Evolutionary conservation across 768 basidiomycete species (phyloP), one percentile per base, ranked within the genome.

Genomic region (Paxillus involutus): DNA sequence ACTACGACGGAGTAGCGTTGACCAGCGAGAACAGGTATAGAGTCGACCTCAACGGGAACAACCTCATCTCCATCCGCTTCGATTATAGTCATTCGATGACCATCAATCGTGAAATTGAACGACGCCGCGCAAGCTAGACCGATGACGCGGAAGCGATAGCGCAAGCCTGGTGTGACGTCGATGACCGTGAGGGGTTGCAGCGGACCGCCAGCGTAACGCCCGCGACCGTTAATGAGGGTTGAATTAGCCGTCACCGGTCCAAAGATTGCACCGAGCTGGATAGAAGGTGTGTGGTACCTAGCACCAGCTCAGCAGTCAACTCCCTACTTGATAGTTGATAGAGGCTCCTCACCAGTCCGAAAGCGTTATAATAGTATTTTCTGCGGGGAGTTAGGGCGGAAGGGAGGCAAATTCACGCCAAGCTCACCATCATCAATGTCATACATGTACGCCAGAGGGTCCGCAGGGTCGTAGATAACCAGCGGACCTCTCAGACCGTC

Each of bases 121-220:
- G 12, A 45, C 24, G 69, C 63, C 69, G 71, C 64, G 61, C 85
- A 85, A 19, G 82, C 79, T 10, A 77, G 73, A 11, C 73, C 69
- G 30, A 85, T 56, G 2, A 86, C 36, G 4, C 84, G 77, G 68
- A 85, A 79, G 14, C 84, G 77, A 58, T 84, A 85, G 4, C 80
- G 72, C 43, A 63, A 65, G 12, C 74, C 73, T 0, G 47, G 54
- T 4, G 61, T 43, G n/a, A 85, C 80, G 32, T 71, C 69, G 53
- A 85, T 66, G 4, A 83, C 73, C 0, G 82, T 59, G 24, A 83
- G 69, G 3, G 70, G 59, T 3, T 68, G 59, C 2, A 54, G 19
- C 8, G 80, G 76, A 4, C 80, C 80, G 8, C 70, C 75, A 8
- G 56, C 6, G 58, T 73, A 77, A 37, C 81, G 77, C 21, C 83